Percentiles rank a stretch among this genome's conserved stretches.
phyloP scores from a whole-genome alignment of 202 grass and related monocot genomes.

The Saccharum hybrid region DNA sequence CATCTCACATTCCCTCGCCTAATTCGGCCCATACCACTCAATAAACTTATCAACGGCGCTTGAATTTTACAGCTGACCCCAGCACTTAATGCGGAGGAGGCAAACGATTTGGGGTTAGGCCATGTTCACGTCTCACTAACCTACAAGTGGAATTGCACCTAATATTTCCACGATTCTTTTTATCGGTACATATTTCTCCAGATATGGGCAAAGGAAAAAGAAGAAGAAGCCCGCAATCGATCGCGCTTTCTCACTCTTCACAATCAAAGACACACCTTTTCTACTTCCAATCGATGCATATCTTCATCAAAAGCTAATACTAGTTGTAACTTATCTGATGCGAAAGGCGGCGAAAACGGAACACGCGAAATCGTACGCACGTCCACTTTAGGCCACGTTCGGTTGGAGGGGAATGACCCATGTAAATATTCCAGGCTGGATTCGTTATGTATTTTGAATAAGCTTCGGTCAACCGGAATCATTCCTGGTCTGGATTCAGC shows the following conservation, averaged over 20 bases:
- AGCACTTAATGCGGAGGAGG: no score
- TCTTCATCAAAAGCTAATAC: not conserved
- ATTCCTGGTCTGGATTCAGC: no score
- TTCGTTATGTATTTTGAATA: no score
- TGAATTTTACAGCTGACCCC: not conserved
- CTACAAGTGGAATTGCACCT: not conserved
- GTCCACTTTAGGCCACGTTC: no score
- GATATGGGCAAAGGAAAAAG: not conserved
- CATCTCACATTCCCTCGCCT: not conserved
- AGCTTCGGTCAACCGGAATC: no score
- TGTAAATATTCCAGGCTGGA: no score
- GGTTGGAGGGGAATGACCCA: no score
- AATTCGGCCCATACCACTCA: not conserved
- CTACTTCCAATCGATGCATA: not conserved
- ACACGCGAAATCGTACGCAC: not conserved
- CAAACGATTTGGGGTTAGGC: not conserved
- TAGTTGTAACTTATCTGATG: not conserved
- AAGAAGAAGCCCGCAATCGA: not conserved
- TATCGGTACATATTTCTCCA: not conserved
- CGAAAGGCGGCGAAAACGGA: not conserved
- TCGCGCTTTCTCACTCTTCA: not conserved
- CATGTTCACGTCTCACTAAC: not conserved
- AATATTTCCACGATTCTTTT: not conserved
- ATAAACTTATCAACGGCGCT: no score
- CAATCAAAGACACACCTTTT: not conserved